Percentiles rank a stretch among this genome's conserved stretches.
phyloP scores from a whole-genome alignment of 2,329 filamentous ascomycete genomes.

The Diplodia sapinea region DNA sequence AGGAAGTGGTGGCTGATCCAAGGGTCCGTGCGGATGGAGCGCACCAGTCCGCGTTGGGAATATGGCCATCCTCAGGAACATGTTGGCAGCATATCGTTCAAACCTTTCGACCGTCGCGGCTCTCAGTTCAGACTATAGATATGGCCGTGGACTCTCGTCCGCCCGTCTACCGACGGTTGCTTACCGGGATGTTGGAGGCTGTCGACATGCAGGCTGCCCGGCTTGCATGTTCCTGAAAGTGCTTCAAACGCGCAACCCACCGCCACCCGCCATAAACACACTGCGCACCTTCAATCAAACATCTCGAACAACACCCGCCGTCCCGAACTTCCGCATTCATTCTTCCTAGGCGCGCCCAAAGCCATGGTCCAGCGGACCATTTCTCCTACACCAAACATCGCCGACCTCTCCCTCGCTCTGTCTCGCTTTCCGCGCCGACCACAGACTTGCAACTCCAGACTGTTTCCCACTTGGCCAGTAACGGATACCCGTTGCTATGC shows the following conservation, averaged over 20 bases:
- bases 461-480: background rate
- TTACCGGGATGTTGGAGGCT: background rate
- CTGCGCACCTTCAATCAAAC: background rate
- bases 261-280: background rate
- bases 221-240: background rate
- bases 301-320: too few relatives aligned
- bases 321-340: background rate
- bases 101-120: background rate
- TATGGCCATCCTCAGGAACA: too few relatives aligned
- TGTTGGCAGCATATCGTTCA: background rate
- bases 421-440: background rate
- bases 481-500: background rate
- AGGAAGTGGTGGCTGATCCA: conserved; percentile 7
- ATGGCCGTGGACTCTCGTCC: background rate
- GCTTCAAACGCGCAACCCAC: background rate
- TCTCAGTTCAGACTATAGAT: background rate
- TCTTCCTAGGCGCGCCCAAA: background rate
- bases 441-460: background rate
- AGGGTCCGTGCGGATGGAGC: conserved; percentile 5
- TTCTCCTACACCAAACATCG: background rate
- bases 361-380: background rate
- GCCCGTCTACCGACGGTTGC: background rate
- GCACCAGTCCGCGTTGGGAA: background rate
- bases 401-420: background rate
- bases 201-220: background rate